phyloP scores from a whole-genome alignment of 2,329 filamentous ascomycete species.

The Fusarium tjaetaba region DNA sequence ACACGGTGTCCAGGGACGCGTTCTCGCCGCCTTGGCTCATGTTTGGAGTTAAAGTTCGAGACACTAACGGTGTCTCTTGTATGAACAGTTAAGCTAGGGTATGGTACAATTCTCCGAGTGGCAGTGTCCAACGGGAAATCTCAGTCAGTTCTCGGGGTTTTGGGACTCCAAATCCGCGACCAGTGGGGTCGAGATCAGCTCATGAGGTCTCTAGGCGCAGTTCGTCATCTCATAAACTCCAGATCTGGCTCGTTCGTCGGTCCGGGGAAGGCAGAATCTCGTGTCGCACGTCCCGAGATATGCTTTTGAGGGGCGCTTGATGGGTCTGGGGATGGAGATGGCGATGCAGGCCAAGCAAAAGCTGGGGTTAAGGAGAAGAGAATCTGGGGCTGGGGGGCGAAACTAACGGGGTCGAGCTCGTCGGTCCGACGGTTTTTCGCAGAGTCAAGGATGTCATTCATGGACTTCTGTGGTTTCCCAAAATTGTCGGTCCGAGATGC shows the following conservation, averaged over 20 bases:
- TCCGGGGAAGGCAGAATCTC: slow-evolving; percentile 1
- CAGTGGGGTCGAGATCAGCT: neutral
- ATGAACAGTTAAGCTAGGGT: neutral
- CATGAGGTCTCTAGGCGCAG: slow-evolving; percentile 7
- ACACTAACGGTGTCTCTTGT: neutral
- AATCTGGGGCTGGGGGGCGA: slow-evolving; percentile 28
- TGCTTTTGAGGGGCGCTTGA: neutral
- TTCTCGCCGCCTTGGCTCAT: slow-evolving; percentile 16
- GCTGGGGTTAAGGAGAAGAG: slow-evolving; percentile 30
- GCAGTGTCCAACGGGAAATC: neutral
- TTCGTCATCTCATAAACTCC: slow-evolving; percentile 5
- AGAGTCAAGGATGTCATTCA: neutral
- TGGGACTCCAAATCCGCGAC: neutral
- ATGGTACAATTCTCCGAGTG: neutral
- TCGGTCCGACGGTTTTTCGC: slow-evolving; percentile 20
- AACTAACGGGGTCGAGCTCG: neutral
- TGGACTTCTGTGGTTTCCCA: neutral
- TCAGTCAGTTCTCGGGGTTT: neutral
- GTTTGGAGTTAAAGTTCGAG: neutral
- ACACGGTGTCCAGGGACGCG: slow-evolving; percentile 6
- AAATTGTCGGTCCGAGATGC: neutral
- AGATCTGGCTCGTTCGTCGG: slow-evolving; percentile 8
- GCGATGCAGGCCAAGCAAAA: slow-evolving; percentile 22
- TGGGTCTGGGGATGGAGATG: slow-evolving; percentile 13
- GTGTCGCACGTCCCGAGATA: neutral